Evolutionary conservation across 176 grass and related monocot genomes (phyloP), one percentile per base, ranked within the genome.

Genomic region (Thinopyrum elongatum): DNA sequence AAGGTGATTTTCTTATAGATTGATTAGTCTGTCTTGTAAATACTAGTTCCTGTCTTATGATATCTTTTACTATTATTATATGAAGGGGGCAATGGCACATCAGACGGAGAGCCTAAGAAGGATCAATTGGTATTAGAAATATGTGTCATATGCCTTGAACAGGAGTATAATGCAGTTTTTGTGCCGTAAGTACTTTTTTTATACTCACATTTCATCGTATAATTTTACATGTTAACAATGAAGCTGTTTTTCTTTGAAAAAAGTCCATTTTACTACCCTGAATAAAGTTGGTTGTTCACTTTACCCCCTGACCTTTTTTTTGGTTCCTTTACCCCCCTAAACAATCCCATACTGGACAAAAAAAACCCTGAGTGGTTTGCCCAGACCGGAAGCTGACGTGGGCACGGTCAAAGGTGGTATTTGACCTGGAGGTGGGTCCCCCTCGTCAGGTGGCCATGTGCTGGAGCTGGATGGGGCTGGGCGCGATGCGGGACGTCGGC

Each of bases 151-250:
- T 99, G 97, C 88, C 97, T 99, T 83, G 97, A 99, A 86, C 94
- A 99, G 70, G 97, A 99, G 78, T 99, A 96, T 33, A 99, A 99
- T 88, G 90, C 92, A 87, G 94, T 94, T 99, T 96, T 99, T 93
- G 92, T 99, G 77, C 94, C 97, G 97, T 99, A 94, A 99, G 94
- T 88, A 85, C 86, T 51, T 31, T 82, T 38, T 60, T 53, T 82
- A 34, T 28, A 17, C 44, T 51, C 17, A 15, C 49, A 79, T 79
- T 10, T 70, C 35, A 39, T 70, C 46, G n/a, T 31, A 84, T 69
- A 28, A 33, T 63, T 79, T 79, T 85, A 75, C 21, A 70, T 85
- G 49, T 49, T 83, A 19, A 73, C 55, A 26, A 73, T 79, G 36
- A 78, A 53, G 9, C n/a, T 39, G 57, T 30, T 84, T 77, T 47